These are phyloP conservation scores for Quercus berberidifolia DNA, from an alignment of 306 rosid genomes.

Conservation along the genomic window DNA sequence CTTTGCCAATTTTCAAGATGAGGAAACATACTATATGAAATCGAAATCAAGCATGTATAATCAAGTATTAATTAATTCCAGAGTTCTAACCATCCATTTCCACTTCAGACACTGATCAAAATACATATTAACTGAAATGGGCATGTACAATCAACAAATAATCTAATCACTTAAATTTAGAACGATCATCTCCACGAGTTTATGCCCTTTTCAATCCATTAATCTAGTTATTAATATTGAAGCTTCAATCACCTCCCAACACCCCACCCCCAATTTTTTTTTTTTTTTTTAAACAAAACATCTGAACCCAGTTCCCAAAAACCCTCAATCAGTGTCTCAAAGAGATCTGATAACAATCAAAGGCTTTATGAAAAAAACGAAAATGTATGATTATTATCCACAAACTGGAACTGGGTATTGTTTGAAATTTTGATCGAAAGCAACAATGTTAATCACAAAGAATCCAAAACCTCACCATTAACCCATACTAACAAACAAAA, in stretches of 20 bases:
- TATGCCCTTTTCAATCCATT: too few relatives aligned
- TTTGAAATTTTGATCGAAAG: background rate
- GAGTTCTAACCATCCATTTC: background rate
- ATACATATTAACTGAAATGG: background rate
- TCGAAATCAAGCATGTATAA: too few relatives aligned
- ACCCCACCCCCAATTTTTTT: too few relatives aligned
- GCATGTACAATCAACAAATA: background rate
- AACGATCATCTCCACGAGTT: too few relatives aligned
- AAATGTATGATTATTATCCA: background rate
- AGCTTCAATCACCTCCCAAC: too few relatives aligned
- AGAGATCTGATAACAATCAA: background rate
- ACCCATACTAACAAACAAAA: too few relatives aligned
- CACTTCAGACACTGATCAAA: background rate
- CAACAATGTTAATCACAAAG: background rate
- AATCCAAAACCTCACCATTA: background rate
- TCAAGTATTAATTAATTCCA: background rate
- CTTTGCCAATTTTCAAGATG: background rate
- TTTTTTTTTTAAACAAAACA: too few relatives aligned
- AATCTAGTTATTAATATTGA: background rate
- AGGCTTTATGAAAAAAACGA: background rate
- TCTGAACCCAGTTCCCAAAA: background rate
- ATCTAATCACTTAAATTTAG: background rate
- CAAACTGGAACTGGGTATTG: constrained; percentile 1
- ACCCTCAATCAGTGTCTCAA: background rate
- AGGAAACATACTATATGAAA: background rate